Evolutionary conservation across 2,329 filamentous ascomycete species (phyloP), one percentile per base, ranked within the genome.

Genomic region (Pseudogymnoascus sp.): DNA sequence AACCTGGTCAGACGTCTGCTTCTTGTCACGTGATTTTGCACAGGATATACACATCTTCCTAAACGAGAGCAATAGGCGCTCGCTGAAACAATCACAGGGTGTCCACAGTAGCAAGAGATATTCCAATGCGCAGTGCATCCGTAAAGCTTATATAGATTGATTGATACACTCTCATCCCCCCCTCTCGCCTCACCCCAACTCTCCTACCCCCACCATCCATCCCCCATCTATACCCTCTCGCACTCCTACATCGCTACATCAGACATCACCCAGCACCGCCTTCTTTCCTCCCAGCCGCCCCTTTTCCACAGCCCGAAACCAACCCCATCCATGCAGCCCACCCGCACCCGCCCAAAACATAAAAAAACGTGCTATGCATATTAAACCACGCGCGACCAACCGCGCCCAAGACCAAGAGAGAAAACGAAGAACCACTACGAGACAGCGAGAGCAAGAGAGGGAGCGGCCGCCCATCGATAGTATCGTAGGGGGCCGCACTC

Each of bases 351-450:
- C 47, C 24, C 47, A 53, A 53, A 53, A 53, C 47, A 44, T 44
- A 53, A 53, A 53, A 53, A 53, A 53, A 53, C 47, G 47, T 53
- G 47, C 47, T 53, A 53, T 53, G 47, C 47, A 53, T 53, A 53
- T 53, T 53, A 53, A 53, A 53, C 47, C 47, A 53, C 7, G 47
- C 47, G 47, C 47, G 47, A 31, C 47, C 47, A 53, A 53, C 24
- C 47, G 47, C 47, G 14, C 47, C 3, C 26, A 26, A 53, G 47
- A 53, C 47, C 47, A 53, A 53, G 47, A 31, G 47, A 53, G 47
- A 53, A 53, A n/a, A 53, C 4, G n/a, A 53, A 53, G 47, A 53
- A 19, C n/a, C 47, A 53, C 47, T 53, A 24, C 24, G 4, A 53
- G 47, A 53, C n/a, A 53, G 26, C 47, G 40, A 31, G 47, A 53